phyloP scores from a whole-genome alignment of 2,329 filamentous ascomycete species.

The Talaromyces rugulosus region DNA sequence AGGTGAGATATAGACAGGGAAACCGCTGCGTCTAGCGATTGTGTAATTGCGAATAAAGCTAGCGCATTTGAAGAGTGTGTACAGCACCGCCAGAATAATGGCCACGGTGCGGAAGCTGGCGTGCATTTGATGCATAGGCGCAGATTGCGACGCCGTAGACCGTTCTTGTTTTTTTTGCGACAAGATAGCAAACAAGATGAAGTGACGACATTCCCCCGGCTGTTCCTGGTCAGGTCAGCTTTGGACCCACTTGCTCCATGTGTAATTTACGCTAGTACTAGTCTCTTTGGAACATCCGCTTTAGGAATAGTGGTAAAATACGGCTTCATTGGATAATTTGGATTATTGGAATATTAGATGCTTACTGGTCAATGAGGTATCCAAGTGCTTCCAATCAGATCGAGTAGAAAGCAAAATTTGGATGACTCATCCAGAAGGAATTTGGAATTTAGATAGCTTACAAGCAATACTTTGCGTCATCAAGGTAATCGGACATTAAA shows the following conservation, averaged over 20 bases:
- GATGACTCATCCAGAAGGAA: background rate
- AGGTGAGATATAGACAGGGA: constrained; percentile 23
- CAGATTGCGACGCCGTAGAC: background rate
- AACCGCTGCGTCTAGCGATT: constrained; percentile 21
- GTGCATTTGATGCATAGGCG: background rate
- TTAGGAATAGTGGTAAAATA: too few species aligned
- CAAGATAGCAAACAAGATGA: background rate
- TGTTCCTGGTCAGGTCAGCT: background rate
- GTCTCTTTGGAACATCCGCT: too few species aligned
- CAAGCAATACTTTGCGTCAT: background rate
- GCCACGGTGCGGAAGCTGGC: background rate
- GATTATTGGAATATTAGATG: background rate
- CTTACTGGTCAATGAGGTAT: background rate
- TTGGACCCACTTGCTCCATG: background rate
- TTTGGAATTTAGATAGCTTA: background rate
- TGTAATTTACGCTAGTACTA: too few species aligned
- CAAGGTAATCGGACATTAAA: background rate
- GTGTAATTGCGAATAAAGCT: constrained; percentile 18
- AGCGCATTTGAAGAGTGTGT: background rate
- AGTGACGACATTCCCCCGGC: background rate
- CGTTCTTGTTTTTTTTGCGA: background rate
- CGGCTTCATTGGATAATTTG: background rate
- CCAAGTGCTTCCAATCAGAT: background rate
- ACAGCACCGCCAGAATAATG: background rate
- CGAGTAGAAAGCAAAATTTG: background rate